These are phyloP conservation scores for Dactylorhiza incarnata DNA, from an alignment of 106 monocot genomes.

Conservation along the genomic window DNA sequence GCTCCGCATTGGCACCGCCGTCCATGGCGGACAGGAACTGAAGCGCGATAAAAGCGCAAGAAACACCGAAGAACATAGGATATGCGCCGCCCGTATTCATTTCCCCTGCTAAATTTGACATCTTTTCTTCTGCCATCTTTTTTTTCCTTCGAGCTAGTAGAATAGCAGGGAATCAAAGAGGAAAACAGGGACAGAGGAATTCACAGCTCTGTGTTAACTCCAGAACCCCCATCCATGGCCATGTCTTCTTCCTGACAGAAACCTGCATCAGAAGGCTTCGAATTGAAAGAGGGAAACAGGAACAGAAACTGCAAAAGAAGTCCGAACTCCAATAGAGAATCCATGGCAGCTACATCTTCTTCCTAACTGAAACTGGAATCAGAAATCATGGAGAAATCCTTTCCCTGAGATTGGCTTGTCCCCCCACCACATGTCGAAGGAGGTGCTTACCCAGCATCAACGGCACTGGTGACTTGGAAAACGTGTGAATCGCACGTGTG, in stretches of 20 bases:
- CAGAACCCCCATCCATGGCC: not conserved
- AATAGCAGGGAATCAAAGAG: not conserved
- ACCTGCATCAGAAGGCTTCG: not conserved
- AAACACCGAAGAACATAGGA: conserved; percentile 16
- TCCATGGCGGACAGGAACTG: conserved; percentile 12
- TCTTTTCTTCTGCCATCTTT: conserved; percentile 4
- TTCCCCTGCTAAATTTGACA: not conserved
- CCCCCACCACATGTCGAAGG: not conserved
- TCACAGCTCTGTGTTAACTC: not conserved
- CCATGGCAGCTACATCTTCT: not conserved
- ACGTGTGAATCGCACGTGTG: not conserved
- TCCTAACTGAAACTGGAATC: not conserved
- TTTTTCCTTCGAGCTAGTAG: not conserved
- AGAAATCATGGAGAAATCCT: not conserved
- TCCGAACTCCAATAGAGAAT: not conserved
- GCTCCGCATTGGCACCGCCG: conserved; percentile 5
- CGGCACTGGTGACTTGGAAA: not conserved
- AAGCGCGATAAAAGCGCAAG: conserved; percentile 23
- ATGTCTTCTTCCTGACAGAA: not conserved
- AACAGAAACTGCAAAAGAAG: too few species aligned
- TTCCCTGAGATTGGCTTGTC: not conserved
- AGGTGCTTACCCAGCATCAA: not conserved
- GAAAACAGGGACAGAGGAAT: not conserved
- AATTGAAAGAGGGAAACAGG: too few species aligned
- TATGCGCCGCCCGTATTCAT: not conserved